phyloP scores from a whole-genome alignment of 2,329 filamentous ascomycete genomes.

The Talaromyces sp. region DNA sequence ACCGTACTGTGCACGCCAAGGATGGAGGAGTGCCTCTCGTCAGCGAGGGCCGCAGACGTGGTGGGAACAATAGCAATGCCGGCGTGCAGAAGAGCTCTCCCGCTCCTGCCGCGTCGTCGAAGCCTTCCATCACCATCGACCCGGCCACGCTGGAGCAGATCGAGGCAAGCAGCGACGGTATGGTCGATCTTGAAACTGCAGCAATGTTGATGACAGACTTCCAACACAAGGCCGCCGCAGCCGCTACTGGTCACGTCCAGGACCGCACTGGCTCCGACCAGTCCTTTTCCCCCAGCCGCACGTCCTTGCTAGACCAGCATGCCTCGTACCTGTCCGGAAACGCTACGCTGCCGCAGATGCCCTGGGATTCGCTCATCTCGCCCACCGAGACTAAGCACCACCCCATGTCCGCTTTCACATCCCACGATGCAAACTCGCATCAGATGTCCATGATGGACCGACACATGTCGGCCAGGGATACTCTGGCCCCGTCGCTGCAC shows the following conservation, averaged over 20 bases:
- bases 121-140: conserved; percentile 76
- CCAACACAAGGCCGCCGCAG: conserved; percentile 87
- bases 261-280: conserved; percentile 49
- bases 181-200: conserved; percentile 94
- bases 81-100: conserved; percentile 34
- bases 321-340: conserved; percentile 73
- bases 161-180: conserved; percentile 81
- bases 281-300: conserved; percentile 67
- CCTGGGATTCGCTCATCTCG: conserved; percentile 86
- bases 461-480: conserved; percentile 54
- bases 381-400: conserved; percentile 70
- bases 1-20: conserved; percentile 97
- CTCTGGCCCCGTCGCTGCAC: conserved; percentile 61
- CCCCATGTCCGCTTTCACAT: conserved; percentile 64
- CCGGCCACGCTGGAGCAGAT: conserved; percentile 86
- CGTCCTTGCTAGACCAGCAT: conserved; percentile 70
- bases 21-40: conserved; percentile 91
- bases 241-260: conserved; percentile 44
- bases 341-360: conserved; percentile 77
- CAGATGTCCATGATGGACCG: conserved; percentile 67
- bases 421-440: conserved; percentile 59
- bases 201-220: conserved; percentile 98
- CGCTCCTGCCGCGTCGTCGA: conserved; percentile 49
- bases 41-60: conserved; percentile 79
- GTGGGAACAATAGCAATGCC: conserved; percentile 21